Base-by-base conservation (phyloP, 352 stramenopile species). In the Pythium brachiatum region DNA sequence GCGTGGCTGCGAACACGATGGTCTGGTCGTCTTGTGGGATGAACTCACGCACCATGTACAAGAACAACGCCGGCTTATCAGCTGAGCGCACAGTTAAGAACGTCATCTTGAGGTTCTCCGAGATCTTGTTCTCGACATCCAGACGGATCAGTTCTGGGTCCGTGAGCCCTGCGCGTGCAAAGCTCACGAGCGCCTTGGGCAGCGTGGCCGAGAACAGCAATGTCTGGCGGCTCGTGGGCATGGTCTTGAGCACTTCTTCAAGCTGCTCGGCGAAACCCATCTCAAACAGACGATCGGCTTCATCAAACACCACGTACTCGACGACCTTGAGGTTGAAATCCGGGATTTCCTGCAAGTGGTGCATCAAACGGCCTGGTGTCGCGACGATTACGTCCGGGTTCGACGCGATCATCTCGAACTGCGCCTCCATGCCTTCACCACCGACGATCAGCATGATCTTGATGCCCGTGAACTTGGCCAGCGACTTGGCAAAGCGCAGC, bases 211-310 rank as follows among this genome's bases (percentile, higher is more conserved):
- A 97, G 74, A 98, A 98, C 18, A 99, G 74, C 60, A 99, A 70
- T 41, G 94, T 98, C 77, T 96, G 82, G 46, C 86, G 74, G 71
- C 61, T 88, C 16, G 74, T 73, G 2, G 94, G 90, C 82, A 99
- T 96, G 50, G 83, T 94, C 59, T 82, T 89, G 18, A 96, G 67
- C 74, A 98, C 97, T 72, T 98, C 85, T 51, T 98, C 79, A 53
- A 99, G 74, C 76, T 99, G 97, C 64, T 98, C 83, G 0, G 95
- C 93, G 70, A 99, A 99, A 16, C 98, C 98, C 97, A 99, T 99
- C 73, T 99, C 98, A 74, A 99, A 99, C 16, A 99, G 88, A 34
- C 98, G 87, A 85, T 99, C 98, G 13, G 97, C 98, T 73, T 99
- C 98, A 70, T 99, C 98, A 69, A 99, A 98, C 0, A 99, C 94